These are phyloP conservation scores for Protomyces inouyei DNA, from an alignment of 1,139 yeast species.

Conservation along the genomic window DNA sequence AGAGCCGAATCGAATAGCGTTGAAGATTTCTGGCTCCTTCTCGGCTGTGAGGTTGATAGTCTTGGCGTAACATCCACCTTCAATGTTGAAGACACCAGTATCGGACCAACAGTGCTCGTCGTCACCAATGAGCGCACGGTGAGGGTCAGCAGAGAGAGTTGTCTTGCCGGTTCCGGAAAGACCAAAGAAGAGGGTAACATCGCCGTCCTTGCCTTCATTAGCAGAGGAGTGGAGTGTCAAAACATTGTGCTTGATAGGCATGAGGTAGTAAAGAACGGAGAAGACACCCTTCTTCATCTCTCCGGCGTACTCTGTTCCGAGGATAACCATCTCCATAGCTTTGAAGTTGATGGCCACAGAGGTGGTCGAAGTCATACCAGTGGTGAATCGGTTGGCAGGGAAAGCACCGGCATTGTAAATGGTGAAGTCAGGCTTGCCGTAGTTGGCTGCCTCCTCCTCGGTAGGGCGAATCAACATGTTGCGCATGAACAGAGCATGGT, in stretches of 20 bases:
- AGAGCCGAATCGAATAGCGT: slow-evolving; percentile 90
- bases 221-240: slow-evolving; percentile 93
- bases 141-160: slow-evolving; percentile 92
- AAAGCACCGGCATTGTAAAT: slow-evolving; percentile 96
- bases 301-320: slow-evolving; percentile 98
- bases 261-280: slow-evolving; percentile 97
- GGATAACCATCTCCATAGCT: slow-evolving; percentile 97
- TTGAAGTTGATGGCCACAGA: slow-evolving; percentile 95
- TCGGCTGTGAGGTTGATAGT: slow-evolving; percentile 85
- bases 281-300: slow-evolving; percentile 99
- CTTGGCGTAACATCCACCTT: slow-evolving; percentile 99
- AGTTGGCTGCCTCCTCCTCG: slow-evolving; percentile 75
- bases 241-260: slow-evolving; percentile 91
- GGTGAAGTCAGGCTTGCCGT: slow-evolving; percentile 97
- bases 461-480: slow-evolving; percentile 97
- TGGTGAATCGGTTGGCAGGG: slow-evolving; percentile 95
- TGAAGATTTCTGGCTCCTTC: slow-evolving; percentile 95
- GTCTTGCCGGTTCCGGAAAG: slow-evolving; percentile 98
- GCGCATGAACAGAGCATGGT: slow-evolving; percentile 97
- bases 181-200: slow-evolving; percentile 93
- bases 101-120: slow-evolving; percentile 99
- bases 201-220: slow-evolving; percentile 74
- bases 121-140: slow-evolving; percentile 91
- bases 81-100: slow-evolving; percentile 96
- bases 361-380: slow-evolving; percentile 96